These are phyloP conservation scores for Strobilomyces confusus DNA, from an alignment of 768 basidiomycete species.

Conservation along the genomic window DNA sequence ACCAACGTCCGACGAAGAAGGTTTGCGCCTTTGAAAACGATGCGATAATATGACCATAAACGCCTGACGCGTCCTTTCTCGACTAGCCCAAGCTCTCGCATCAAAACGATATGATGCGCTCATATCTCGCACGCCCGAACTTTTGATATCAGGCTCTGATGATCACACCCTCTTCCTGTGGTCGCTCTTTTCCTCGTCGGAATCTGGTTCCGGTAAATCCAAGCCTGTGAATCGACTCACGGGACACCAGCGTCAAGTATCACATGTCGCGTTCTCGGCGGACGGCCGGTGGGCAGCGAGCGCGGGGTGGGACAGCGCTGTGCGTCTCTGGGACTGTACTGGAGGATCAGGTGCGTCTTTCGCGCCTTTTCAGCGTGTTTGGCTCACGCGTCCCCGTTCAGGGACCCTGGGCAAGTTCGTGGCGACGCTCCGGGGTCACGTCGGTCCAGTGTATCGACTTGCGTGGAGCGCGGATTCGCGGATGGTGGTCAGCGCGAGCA, in stretches of 20 bases:
- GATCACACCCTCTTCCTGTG: slow-evolving; percentile 98
- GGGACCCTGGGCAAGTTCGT: slow-evolving; percentile 81
- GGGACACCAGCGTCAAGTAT: slow-evolving; percentile 92
- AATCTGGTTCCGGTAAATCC: slow-evolving; percentile 41
- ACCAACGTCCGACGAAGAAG: slow-evolving; percentile 79
- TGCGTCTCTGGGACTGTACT: slow-evolving; percentile 84
- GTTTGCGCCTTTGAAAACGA: slow-evolving; percentile 35
- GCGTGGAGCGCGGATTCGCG: slow-evolving; percentile 95
- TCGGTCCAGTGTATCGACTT: slow-evolving; percentile 90
- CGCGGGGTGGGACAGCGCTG: slow-evolving; percentile 86
- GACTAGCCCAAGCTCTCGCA: slow-evolving; percentile 72
- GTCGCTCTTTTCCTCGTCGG: slow-evolving; percentile 61
- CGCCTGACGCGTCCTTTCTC: not conserved
- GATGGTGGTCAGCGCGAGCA: slow-evolving; percentile 90
- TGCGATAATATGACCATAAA: not conserved
- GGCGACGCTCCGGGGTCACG: slow-evolving; percentile 86
- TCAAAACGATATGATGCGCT: slow-evolving; percentile 73
- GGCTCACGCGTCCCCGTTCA: not conserved
- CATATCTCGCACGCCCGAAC: slow-evolving; percentile 61
- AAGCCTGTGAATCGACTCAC: slow-evolving; percentile 79
- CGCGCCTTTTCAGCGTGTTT: not conserved
- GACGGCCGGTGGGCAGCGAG: slow-evolving; percentile 91
- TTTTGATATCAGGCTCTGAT: slow-evolving; percentile 93
- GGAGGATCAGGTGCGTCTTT: slow-evolving; percentile 41
- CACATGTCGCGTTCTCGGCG: slow-evolving; percentile 91